Percentiles rank a stretch among this genome's conserved stretches.
Evolutionary conservation across 352 stramenopile genomes (phyloP).

Genomic region (Phytophthora idaei): DNA sequence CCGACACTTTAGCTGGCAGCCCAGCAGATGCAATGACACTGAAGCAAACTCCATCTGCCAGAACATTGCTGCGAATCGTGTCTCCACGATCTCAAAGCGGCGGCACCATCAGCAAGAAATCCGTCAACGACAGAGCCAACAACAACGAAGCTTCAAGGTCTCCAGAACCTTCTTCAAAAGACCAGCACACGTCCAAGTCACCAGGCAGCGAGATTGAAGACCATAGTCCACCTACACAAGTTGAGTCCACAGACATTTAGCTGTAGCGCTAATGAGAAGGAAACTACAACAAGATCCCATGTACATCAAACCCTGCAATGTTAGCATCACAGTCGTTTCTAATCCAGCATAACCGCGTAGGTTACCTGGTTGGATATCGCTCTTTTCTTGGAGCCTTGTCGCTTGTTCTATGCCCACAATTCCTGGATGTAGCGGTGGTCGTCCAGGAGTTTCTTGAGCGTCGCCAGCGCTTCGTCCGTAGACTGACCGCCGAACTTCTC

Average conservation of each 20-base stretch:
- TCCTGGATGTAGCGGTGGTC: slow-evolving; percentile 95
- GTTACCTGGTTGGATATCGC: slow-evolving; percentile 3
- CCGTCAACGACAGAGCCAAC: slow-evolving; percentile 11
- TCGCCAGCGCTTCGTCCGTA: slow-evolving; percentile 65
- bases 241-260: neutral
- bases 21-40: slow-evolving; percentile 24
- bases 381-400: neutral
- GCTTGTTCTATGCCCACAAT: slow-evolving; percentile 83
- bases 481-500: slow-evolving; percentile 64
- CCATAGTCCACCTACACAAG: neutral
- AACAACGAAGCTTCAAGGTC: slow-evolving; percentile 20
- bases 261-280: neutral
- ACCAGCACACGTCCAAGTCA: neutral
- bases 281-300: slow-evolving; percentile 12
- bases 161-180: slow-evolving; percentile 11
- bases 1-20: neutral
- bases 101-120: slow-evolving; percentile 15
- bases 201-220: slow-evolving; percentile 17
- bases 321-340: slow-evolving; percentile 26
- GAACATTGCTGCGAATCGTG: slow-evolving; percentile 6
- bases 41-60: slow-evolving; percentile 24
- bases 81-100: slow-evolving; percentile 28
- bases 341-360: slow-evolving; percentile 21
- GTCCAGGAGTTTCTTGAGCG: slow-evolving; percentile 91
- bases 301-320: slow-evolving; percentile 35